Evolutionary conservation across 345 rosid species (phyloP).

Genomic region (Hibiscus syriacus): DNA sequence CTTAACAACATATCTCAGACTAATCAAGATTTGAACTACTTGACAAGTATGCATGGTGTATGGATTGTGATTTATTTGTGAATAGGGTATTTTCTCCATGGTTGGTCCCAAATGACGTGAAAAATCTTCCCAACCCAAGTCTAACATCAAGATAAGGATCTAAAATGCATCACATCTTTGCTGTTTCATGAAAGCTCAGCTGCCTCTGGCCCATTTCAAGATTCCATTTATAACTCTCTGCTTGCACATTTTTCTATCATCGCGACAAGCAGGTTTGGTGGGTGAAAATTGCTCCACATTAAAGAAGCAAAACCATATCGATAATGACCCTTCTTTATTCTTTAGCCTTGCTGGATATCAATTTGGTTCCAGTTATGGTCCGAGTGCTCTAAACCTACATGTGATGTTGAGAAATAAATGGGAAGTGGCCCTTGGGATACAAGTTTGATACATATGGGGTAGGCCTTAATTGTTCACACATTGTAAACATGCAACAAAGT

Average conservation of each 20-base stretch:
- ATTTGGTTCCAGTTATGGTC: not conserved
- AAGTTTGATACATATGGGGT: not conserved
- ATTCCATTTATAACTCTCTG: not conserved
- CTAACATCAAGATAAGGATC: not conserved
- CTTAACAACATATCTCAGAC: no score
- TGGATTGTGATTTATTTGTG: not conserved
- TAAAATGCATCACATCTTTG: not conserved
- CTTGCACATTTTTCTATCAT: not conserved
- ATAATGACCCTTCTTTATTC: not conserved
- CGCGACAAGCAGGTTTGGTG: constrained; percentile 1
- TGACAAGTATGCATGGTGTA: no score
- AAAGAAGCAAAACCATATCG: not conserved
- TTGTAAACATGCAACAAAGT: not conserved
- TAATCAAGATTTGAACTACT: no score
- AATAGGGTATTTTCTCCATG: not conserved
- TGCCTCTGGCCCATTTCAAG: not conserved
- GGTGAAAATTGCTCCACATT: not conserved
- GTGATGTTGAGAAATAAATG: no score
- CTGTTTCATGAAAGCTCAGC: not conserved
- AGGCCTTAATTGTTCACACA: not conserved
- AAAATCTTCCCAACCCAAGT: not conserved
- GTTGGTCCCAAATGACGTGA: not conserved
- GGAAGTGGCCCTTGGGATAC: not conserved
- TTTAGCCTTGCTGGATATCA: not conserved
- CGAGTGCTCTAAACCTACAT: not conserved